Conservation (phyloP, 495 filamentous ascomycete genomes). For the Arthonia radiata region DNA sequence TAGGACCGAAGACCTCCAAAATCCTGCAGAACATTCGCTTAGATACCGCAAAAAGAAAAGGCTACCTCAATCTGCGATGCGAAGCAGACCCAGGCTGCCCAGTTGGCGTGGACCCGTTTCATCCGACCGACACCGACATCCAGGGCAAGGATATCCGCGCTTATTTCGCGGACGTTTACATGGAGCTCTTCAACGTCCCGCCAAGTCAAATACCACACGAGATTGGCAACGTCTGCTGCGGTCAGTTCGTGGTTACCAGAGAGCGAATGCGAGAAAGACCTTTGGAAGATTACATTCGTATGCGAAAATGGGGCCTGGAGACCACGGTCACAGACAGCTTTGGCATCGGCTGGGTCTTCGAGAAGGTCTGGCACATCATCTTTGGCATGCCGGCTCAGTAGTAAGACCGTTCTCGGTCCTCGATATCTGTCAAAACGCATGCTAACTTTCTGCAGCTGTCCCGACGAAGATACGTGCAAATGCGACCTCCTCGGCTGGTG, state of each 20-base stretch:
- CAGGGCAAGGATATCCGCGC: slow-evolving; percentile 15
- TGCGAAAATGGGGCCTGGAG: slow-evolving; percentile 22
- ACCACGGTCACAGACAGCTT: no score
- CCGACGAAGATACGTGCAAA: no score
- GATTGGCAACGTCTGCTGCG: slow-evolving; percentile 21
- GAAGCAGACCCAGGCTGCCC: slow-evolving; percentile 18
- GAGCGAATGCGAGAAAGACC: slow-evolving; percentile 18
- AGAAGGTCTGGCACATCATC: no score
- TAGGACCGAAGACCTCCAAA: slow-evolving; percentile 16
- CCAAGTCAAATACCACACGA: slow-evolving; percentile 12
- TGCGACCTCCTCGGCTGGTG: no score
- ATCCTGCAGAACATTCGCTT: slow-evolving; percentile 14
- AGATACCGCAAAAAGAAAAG: slow-evolving; percentile 15
- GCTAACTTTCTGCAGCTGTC: no score
- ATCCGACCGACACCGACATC: slow-evolving; percentile 11
- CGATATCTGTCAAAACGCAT: no score
- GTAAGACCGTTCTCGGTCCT: no score
- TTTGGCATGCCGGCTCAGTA: no score
- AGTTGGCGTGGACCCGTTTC: slow-evolving; percentile 8
- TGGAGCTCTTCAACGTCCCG: slow-evolving; percentile 1
- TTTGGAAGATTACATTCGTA: slow-evolving; percentile 17
- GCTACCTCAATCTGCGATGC: slow-evolving; percentile 20
- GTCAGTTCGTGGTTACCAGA: slow-evolving; percentile 22
- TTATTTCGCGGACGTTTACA: slow-evolving; percentile 16
- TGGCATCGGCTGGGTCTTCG: no score